Conservation (phyloP, 192 early-diverging fungal species). For the Coemansia sp. region DNA sequence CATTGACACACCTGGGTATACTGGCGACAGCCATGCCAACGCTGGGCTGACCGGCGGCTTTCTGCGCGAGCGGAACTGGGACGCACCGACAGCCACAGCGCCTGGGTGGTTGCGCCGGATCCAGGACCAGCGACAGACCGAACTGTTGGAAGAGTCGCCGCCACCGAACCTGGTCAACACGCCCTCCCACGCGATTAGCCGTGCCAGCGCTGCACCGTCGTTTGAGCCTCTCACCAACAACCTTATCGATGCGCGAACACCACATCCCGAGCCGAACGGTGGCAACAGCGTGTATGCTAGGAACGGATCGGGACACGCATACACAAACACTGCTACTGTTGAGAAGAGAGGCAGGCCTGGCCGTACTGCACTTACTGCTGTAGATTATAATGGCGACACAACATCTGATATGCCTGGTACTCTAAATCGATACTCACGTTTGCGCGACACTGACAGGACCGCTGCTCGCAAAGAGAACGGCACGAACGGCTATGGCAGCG, state of each 20-base stretch:
- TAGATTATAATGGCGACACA: background rate
- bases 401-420: background rate
- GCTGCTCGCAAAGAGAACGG: background rate
- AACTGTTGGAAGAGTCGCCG: slow-evolving; percentile 27
- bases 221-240: slow-evolving; percentile 22
- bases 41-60: slow-evolving; percentile 19
- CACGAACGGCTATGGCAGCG: background rate
- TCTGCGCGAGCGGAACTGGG: slow-evolving; percentile 35
- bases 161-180: slow-evolving; percentile 26
- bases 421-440: slow-evolving; percentile 10
- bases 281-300: slow-evolving; percentile 11
- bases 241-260: slow-evolving; percentile 21
- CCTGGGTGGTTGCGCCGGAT: slow-evolving; percentile 26
- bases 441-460: background rate
- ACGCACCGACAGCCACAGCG: slow-evolving; percentile 3
- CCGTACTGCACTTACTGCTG: slow-evolving; percentile 4
- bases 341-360: slow-evolving; percentile 1
- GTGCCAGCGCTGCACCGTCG: slow-evolving; percentile 11
- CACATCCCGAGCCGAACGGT: background rate
- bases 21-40: slow-evolving; percentile 5
- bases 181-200: slow-evolving; percentile 18
- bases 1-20: slow-evolving; percentile 13
- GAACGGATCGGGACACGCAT: slow-evolving; percentile 6
- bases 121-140: slow-evolving; percentile 16
- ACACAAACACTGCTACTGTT: slow-evolving; percentile 9